Evolutionary conservation across 441 rosid species (phyloP).

Genomic region (Brassica hybrid): DNA sequence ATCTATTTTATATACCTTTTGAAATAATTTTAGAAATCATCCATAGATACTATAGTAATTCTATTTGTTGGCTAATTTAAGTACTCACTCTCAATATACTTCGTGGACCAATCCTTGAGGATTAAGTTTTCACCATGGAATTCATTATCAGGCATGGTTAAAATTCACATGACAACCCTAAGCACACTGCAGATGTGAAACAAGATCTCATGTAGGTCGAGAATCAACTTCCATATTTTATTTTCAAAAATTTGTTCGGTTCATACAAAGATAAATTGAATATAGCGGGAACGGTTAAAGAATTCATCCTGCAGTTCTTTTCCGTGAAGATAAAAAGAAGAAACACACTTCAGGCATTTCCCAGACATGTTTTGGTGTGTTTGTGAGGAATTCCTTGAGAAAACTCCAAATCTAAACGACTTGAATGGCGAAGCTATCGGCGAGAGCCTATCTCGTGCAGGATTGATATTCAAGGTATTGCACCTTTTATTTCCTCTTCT

Average conservation of each 20-base stretch:
- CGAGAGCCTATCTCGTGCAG: not conserved
- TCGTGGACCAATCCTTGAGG: not conserved
- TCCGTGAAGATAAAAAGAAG: not conserved
- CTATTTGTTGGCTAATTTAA: no score
- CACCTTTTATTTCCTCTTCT: no score
- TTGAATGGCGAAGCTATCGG: not conserved
- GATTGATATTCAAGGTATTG: conserved; percentile 11
- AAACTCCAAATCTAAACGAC: not conserved
- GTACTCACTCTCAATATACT: no score
- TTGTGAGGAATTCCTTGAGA: conserved; percentile 11
- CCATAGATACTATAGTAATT: no score
- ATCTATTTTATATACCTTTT: no score
- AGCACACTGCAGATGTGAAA: not conserved
- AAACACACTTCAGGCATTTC: conserved; percentile 7
- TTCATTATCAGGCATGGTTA: not conserved
- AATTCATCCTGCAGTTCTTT: not conserved
- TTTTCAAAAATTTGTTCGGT: not conserved
- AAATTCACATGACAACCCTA: not conserved
- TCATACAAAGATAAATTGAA: no score
- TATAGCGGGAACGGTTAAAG: not conserved
- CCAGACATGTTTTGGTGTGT: conserved; percentile 9
- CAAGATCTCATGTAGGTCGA: conserved; percentile 17
- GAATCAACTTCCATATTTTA: conserved; percentile 22
- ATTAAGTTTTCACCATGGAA: conserved; percentile 12
- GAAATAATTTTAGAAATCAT: no score